phyloP scores from a whole-genome alignment of 2,329 filamentous ascomycete genomes.

The Cordyceps tenuipes region DNA sequence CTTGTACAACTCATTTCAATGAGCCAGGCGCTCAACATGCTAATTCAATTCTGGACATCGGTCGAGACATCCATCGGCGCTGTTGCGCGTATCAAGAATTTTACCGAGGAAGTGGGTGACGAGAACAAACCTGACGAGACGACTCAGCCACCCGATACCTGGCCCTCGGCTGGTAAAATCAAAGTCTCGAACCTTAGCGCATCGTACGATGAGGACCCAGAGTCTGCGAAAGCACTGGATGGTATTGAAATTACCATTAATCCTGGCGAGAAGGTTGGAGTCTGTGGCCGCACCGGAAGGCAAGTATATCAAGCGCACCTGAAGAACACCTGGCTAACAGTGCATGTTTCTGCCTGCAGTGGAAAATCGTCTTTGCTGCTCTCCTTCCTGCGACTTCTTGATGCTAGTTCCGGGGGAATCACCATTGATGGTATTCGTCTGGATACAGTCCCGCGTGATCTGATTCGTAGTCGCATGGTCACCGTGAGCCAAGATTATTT shows the following conservation, averaged over 20 bases:
- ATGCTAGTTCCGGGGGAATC: constrained; percentile 30
- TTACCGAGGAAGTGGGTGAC: constrained; percentile 20
- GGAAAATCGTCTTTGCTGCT: constrained; percentile 44
- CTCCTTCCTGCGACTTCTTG: constrained; percentile 39
- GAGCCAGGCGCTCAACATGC: constrained; percentile 26
- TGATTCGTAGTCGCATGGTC: constrained; percentile 35
- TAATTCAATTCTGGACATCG: constrained; percentile 29
- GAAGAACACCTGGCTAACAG: not conserved
- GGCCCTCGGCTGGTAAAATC: constrained; percentile 24
- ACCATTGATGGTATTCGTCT: constrained; percentile 36
- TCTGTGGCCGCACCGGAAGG: constrained; percentile 42
- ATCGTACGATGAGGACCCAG: constrained; percentile 17
- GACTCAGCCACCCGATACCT: constrained; percentile 17
- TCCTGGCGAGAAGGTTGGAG: constrained; percentile 39
- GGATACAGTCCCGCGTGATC: constrained; percentile 30
- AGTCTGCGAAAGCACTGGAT: constrained; percentile 16
- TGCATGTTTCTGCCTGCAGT: constrained; percentile 20
- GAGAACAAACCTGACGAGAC: constrained; percentile 20
- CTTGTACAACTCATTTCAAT: constrained; percentile 24
- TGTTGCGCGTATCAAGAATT: constrained; percentile 27
- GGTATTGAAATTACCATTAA: constrained; percentile 18
- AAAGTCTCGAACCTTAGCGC: constrained; percentile 21
- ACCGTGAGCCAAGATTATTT: constrained; percentile 43
- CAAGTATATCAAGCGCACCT: constrained; percentile 12
- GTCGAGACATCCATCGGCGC: constrained; percentile 31